Percentiles rank a stretch among this genome's conserved stretches.
Evolutionary conservation across 2,329 filamentous ascomycete genomes (phyloP).

Genomic region (Sporothrix pallida): DNA sequence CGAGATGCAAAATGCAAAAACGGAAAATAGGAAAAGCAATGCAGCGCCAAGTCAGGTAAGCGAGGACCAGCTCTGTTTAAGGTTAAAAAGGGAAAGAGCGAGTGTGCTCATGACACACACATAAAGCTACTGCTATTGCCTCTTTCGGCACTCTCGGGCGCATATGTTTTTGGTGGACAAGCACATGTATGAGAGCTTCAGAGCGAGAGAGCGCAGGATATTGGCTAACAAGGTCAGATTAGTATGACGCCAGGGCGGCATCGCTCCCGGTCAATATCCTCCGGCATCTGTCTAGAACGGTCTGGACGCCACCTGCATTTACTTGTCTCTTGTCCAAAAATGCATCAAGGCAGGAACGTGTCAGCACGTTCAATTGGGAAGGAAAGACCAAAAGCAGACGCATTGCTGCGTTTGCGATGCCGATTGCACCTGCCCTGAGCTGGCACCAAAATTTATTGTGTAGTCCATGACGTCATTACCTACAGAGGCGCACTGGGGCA

Average conservation of each 20-base stretch:
- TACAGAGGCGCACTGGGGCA: conserved; percentile 7
- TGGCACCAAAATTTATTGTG: not conserved
- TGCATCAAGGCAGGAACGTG: not conserved
- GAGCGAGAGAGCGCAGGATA: too few species aligned
- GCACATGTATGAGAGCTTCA: not conserved
- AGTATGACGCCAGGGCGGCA: not conserved
- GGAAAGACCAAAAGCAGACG: not conserved
- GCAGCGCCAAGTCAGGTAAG: not conserved
- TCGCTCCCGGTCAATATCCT: not conserved
- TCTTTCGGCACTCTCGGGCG: conserved; percentile 7
- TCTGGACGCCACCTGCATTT: not conserved
- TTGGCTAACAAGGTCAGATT: too few species aligned
- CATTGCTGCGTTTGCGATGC: conserved; percentile 1
- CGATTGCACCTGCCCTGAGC: not conserved
- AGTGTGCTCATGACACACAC: not conserved
- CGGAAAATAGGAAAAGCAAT: not conserved
- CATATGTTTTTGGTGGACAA: not conserved
- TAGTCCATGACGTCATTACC: conserved; percentile 11
- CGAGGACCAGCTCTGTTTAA: not conserved
- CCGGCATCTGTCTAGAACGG: not conserved
- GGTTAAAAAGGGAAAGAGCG: conserved; percentile 12
- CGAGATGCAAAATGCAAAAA: not conserved
- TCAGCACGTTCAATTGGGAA: not conserved
- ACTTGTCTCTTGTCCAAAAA: not conserved
- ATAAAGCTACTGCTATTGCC: not conserved